Evolutionary conservation across 345 rosid species (phyloP), one percentile per base, ranked within the genome.

Genomic region (Psidium guajava): DNA sequence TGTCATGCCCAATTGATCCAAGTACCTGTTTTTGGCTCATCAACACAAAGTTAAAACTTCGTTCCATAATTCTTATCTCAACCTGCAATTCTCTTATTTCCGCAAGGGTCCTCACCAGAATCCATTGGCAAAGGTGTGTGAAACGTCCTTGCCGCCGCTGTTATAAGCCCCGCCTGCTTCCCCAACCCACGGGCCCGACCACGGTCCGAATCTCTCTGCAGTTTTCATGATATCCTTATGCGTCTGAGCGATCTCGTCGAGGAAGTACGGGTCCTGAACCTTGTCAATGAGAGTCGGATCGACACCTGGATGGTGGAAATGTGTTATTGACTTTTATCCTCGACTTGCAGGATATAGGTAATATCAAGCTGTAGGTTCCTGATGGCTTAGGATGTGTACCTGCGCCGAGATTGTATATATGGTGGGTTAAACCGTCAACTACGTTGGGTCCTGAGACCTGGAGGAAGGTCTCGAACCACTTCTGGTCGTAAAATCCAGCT

Each of bases 131-230:
- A 95, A 95, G n/a, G 92, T 90, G 81, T 89, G 90, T 0, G 94
- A 91, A 11, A 95, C 95, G 55, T 91, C 89, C 85, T 89, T 93
- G 83, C 96, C 92, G 16, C 98, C 96, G 59, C 95, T 92, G 74
- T 93, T 95, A 80, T 89, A 93, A 85, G 94, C 94, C 64, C 96
- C 95, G 56, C 94, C 94, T 13, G 96, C 55, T 90, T 95, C 98
- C 9, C 95, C 92, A 73, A 95, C 92, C 94, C 96, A 95, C 0
- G 94, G 85, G 21, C 87, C 90, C 12, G 93, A 64, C 93, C 94
- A 91, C 3, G 94, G 93, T 2, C 92, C 94, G 11, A 86, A 89
- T 32, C 84, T 59, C 42, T 87, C 54, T 6, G 91, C 85, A 8
- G 85, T 83, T 0, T 54, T 58, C 40, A 81, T 36, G 6, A 91